A percentile compares a stretch with the other conserved stretches of the same genome.
These are phyloP conservation scores for Boletus sp. DNA, from an alignment of 1,284 basidiomycete species.

Conservation along the genomic window DNA sequence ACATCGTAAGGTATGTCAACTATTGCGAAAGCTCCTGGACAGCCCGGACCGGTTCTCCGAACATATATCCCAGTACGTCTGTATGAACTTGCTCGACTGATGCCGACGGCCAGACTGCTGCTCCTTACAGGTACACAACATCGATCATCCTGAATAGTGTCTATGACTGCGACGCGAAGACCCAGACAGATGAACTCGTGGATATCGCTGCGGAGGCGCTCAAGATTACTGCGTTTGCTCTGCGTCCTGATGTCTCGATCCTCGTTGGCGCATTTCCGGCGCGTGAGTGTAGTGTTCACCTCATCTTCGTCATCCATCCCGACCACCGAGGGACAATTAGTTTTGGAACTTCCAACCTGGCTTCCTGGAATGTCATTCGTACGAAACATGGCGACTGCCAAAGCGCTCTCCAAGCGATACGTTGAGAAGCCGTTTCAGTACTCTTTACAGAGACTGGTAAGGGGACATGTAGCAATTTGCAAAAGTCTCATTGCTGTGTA, in stretches of 20 bases:
- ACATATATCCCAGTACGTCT: conserved; percentile 35
- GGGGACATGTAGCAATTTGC: not conserved
- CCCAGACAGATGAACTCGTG: conserved; percentile 21
- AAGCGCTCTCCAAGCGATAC: conserved; percentile 17
- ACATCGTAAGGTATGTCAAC: conserved; percentile 35
- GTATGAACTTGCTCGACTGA: not conserved
- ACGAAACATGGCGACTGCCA: conserved; percentile 16
- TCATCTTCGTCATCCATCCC: not conserved
- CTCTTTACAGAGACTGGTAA: conserved; percentile 24
- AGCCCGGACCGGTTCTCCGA: conserved; percentile 33
- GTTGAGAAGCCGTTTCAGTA: conserved; percentile 28
- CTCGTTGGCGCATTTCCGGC: conserved; percentile 29
- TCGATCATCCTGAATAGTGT: conserved; percentile 33
- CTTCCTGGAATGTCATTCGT: conserved; percentile 29
- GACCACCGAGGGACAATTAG: conserved; percentile 12
- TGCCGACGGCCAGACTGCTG: not conserved
- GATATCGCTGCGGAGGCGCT: conserved; percentile 13
- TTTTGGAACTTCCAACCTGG: conserved; percentile 29
- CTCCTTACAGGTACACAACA: conserved; percentile 26
- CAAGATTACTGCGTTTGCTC: conserved; percentile 12
- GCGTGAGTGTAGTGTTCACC: conserved; percentile 15
- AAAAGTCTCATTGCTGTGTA: conserved; percentile 5
- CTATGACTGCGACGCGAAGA: conserved; percentile 31
- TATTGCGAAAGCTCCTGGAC: conserved; percentile 40
- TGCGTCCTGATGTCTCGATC: conserved; percentile 30